Conservation (phyloP, 306 rosid species). For the Fagus crenata region DNA sequence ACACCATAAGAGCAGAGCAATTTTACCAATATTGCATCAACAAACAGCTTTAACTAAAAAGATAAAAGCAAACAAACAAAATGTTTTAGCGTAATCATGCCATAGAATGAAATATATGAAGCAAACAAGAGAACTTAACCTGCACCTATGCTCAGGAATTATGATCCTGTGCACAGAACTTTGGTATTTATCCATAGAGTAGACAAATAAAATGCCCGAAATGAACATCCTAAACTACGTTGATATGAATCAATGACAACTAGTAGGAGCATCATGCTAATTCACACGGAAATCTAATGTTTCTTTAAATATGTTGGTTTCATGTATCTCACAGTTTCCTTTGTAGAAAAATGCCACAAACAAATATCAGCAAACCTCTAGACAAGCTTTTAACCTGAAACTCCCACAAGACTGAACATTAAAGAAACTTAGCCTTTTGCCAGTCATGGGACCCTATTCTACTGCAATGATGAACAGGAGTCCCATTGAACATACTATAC, state of each 20-base stretch:
- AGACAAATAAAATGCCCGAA: background rate
- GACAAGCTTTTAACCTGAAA: background rate
- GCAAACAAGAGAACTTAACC: background rate
- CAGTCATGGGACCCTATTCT: background rate
- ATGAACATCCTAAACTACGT: background rate
- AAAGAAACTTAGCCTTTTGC: background rate
- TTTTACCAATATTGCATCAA: background rate
- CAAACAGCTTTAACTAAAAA: background rate
- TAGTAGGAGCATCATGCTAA: background rate
- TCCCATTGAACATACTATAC: background rate
- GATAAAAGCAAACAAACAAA: background rate
- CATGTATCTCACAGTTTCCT: background rate
- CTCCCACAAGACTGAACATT: background rate
- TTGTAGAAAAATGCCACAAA: background rate
- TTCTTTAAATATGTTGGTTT: background rate
- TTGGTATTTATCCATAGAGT: background rate
- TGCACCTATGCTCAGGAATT: background rate
- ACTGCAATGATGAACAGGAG: background rate
- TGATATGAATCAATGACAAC: background rate
- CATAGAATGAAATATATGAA: background rate
- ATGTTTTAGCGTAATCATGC: background rate
- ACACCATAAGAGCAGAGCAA: constrained; percentile 8
- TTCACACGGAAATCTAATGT: background rate
- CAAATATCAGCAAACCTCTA: background rate
- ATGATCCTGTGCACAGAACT: background rate